Percentiles rank a stretch among this genome's conserved stretches.
These are phyloP conservation scores for Blastobotrys robertii DNA, from an alignment of 805 yeast genomes.

Conservation along the genomic window DNA sequence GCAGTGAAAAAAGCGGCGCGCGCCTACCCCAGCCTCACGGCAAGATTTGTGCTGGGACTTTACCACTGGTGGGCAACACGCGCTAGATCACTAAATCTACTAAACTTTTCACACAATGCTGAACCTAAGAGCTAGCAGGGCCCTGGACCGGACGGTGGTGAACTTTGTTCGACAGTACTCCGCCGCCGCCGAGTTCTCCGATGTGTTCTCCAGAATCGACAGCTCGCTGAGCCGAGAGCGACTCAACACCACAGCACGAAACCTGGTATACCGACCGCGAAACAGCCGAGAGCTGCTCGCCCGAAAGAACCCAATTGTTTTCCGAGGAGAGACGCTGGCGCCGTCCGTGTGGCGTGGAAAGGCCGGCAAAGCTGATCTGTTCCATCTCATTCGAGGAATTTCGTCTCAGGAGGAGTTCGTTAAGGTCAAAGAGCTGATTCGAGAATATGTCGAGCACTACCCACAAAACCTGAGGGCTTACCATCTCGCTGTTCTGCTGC, in stretches of 20 bases:
- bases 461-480: slow-evolving; percentile 12
- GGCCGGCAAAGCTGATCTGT: slow-evolving; percentile 18
- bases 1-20: too few species aligned
- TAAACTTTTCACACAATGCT: too few species aligned
- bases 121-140: background rate
- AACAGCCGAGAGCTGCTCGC: slow-evolving; percentile 13
- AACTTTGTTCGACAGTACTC: too few species aligned
- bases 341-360: slow-evolving; percentile 20
- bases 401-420: slow-evolving; percentile 15
- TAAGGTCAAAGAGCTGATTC: slow-evolving; percentile 10
- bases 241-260: slow-evolving; percentile 5
- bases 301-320: slow-evolving; percentile 9
- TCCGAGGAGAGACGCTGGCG: slow-evolving; percentile 13
- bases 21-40: too few species aligned
- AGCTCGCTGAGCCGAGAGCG: background rate
- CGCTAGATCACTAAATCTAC: too few species aligned
- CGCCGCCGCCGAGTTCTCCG: background rate
- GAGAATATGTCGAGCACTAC: slow-evolving; percentile 13
- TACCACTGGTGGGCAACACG: too few species aligned
- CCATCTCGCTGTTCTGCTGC: slow-evolving; percentile 16
- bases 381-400: slow-evolving; percentile 11
- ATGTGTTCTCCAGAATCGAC: background rate
- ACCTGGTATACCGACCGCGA: slow-evolving; percentile 21
- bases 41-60: too few species aligned
- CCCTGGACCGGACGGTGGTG: background rate